A percentile compares a stretch with the other conserved stretches of the same genome.
Conservation (phyloP, 1,139 yeast genomes). For the Pichia kudriavzevii region DNA sequence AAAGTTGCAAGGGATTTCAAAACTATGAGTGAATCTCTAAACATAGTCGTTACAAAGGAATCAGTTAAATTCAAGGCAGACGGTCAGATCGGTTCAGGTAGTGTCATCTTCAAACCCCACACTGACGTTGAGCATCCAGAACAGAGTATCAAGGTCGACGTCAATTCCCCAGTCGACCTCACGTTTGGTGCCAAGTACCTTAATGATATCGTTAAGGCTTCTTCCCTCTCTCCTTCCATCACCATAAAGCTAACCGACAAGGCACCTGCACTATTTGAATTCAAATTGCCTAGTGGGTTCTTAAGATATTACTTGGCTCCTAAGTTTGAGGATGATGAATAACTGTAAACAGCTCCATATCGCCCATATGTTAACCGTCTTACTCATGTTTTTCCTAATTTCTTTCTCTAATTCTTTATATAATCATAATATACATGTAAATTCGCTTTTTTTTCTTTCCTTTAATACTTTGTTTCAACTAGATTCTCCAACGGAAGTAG, state of each 20-base stretch:
- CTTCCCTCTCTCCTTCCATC: constrained; percentile 67
- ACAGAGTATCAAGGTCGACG: constrained; percentile 63
- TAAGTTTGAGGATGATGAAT: constrained; percentile 87
- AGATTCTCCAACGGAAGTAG: constrained; percentile 8
- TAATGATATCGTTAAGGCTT: constrained; percentile 85
- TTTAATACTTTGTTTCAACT: constrained; percentile 10
- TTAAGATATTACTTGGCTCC: constrained; percentile 96
- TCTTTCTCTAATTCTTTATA: constrained; percentile 1
- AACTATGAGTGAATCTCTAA: constrained; percentile 79
- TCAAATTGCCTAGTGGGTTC: constrained; percentile 86
- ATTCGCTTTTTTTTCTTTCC: not conserved
- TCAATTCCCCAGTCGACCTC: constrained; percentile 81
- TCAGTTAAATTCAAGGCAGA: constrained; percentile 84
- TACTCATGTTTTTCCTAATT: not conserved
- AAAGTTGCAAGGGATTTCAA: constrained; percentile 85
- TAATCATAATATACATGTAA: not conserved
- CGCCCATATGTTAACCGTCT: too few relatives aligned
- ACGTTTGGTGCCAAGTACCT: constrained; percentile 90
- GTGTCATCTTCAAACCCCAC: constrained; percentile 77
- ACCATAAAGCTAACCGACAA: constrained; percentile 83
- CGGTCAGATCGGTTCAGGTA: constrained; percentile 90
- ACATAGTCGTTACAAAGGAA: constrained; percentile 83
- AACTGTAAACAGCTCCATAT: too few relatives aligned
- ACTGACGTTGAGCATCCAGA: constrained; percentile 77
- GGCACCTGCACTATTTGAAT: constrained; percentile 92